phyloP scores from a whole-genome alignment of 148 eudicot genomes.

The Silene uniflora region DNA sequence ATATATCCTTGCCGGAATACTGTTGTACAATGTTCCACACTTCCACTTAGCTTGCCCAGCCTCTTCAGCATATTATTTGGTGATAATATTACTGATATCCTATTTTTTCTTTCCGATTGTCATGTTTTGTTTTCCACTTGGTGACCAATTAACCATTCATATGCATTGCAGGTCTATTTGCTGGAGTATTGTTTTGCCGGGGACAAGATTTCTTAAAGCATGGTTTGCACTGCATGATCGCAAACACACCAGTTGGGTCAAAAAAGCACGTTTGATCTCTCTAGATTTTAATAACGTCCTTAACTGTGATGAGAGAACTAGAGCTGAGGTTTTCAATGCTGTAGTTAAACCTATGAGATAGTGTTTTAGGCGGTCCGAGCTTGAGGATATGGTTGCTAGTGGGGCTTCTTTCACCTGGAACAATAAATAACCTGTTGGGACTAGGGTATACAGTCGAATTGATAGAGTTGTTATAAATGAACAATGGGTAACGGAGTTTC shows the following conservation, averaged over 20 bases:
- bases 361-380: too few relatives aligned
- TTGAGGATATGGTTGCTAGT: too few relatives aligned
- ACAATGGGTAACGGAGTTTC: too few relatives aligned
- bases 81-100: constrained; percentile 21
- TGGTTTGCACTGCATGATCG: background rate
- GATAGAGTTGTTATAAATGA: too few relatives aligned
- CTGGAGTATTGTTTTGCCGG: constrained; percentile 76
- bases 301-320: too few relatives aligned
- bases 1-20: too few relatives aligned
- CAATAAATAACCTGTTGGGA: too few relatives aligned
- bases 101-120: background rate
- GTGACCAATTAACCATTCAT: constrained; percentile 5
- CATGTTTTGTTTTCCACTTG: background rate
- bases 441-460: too few relatives aligned
- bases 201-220: constrained; percentile 67
- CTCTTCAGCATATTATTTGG: constrained; percentile 77
- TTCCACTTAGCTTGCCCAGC: constrained; percentile 61
- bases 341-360: background rate
- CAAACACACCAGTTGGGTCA: background rate
- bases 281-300: too few relatives aligned
- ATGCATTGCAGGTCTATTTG: constrained; percentile 55
- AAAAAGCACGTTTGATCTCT: background rate
- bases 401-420: too few relatives aligned
- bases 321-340: too few relatives aligned
- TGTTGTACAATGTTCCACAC: too few relatives aligned